Base-by-base conservation (phyloP, 2,329 filamentous ascomycete species). In the Pseudophaeomoniella oleicola region DNA sequence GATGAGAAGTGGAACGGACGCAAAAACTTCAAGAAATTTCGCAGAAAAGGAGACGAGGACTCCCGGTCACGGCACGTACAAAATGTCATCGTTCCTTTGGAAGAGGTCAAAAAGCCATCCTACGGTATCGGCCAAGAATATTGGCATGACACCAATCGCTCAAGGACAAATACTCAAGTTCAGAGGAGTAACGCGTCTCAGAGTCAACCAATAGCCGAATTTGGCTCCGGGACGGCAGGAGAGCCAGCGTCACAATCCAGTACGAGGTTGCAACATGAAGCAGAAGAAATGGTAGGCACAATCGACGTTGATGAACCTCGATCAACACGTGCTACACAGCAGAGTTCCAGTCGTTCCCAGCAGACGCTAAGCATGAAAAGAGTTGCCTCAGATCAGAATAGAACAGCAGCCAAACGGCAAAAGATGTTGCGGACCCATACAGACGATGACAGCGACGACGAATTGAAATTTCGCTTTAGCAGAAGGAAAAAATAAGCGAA, bases 21-120 rank as follows among this genome's bases (percentile, higher is more conserved):
- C 31, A 88, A 85, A 57, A 96, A 98, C 52, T 98, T 94, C 63
- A 98, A 98, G 56, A 81, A 75, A 48, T 98, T 98, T 51, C 67
- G 69, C 15, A 67, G 66, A 37, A 66, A 72, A 37, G 77, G 72
- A 16, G 70, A 70, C 27, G 46, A 48, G n/a, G 42, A 42, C 4
- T 40, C 43, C 12, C 36, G 54, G 48, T 15, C 46, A 34, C 30
- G 43, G 39, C 42, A 58, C 27, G 58, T 60, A n/a, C 65, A 67
- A 40, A 64, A 63, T 12, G 68, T 81, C 19, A 81, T 92, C 29
- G 73, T 94, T 3, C 60, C 69, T 0, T 60, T 93, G 3, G 75
- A 82, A 44, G 77, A 84, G 53, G 80, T 77, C 15, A 75, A 73
- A 49, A 69, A 69, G 34, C 83, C 82, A 46, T 73, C 75, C 27